Conservation (phyloP, 345 rosid genomes). For the Pelargonium nanum region DNA sequence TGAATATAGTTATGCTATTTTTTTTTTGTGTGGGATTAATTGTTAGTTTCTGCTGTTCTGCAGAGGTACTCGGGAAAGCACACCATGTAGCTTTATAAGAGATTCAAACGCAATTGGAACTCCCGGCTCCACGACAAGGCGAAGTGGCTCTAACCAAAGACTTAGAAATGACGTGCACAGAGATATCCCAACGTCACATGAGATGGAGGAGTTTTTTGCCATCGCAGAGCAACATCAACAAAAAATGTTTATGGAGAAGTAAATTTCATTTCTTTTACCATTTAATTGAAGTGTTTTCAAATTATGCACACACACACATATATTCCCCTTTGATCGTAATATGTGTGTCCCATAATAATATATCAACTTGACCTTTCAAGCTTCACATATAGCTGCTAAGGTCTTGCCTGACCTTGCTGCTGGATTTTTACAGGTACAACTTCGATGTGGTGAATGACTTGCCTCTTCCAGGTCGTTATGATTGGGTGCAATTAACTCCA, state of each 20-base stretch:
- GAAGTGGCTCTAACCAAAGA: conserved; percentile 17
- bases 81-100: conserved; percentile 30
- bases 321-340: background rate
- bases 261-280: conserved; percentile 8
- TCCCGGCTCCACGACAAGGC: conserved; percentile 36
- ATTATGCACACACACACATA: too few relatives aligned
- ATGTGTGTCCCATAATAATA: background rate
- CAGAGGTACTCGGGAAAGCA: conserved; percentile 44
- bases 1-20: too few relatives aligned
- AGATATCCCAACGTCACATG: conserved; percentile 34
- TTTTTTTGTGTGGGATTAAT: too few relatives aligned
- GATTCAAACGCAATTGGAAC: conserved; percentile 18
- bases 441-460: conserved; percentile 55
- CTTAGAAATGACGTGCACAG: conserved; percentile 14
- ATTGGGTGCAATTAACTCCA: conserved; percentile 57
- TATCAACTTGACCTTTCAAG: background rate
- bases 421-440: conserved; percentile 37
- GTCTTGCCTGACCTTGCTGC: background rate
- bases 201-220: conserved; percentile 73
- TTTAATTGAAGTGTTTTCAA: background rate
- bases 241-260: conserved; percentile 51
- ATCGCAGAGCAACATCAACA: conserved; percentile 44
- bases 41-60: background rate
- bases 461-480: conserved; percentile 73
- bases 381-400: background rate